Base-by-base conservation (phyloP, 2,329 filamentous ascomycete genomes). In the Knufia petricola region DNA sequence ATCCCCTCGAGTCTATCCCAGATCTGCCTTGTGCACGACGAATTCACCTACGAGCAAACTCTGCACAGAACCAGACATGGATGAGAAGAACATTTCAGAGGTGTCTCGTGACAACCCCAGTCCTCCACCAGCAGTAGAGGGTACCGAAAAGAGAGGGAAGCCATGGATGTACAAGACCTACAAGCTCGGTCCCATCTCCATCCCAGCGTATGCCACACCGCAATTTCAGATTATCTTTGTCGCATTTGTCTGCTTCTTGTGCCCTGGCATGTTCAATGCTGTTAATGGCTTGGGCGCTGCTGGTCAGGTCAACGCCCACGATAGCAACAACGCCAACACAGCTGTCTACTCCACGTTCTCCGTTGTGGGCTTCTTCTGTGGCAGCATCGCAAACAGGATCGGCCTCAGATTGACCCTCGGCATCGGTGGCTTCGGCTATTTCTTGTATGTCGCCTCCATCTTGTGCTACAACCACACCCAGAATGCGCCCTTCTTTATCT, bases 231-330 rank as follows among this genome's bases (percentile, higher is more conserved):
- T 89, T 30, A 59, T 84, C 53, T 76, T 88, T 72, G 82, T 88
- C 48, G 74, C 80, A 19, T 71, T 84, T 52, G 80, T 84, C 43
- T 84, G 81, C 62, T 84, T 85, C 70, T 63, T 85, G 52, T 85
- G 82, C 61, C 82, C 82, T 0, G 82, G 82, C 58, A 84, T 85
- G 79, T 85, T 78, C 70, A 85, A 85, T 60, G 79, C 82, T 17
- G 68, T 85, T 50, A 70, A 69, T 52, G 81, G 82, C 52, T 69
- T 85, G 30, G 82, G 82, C 50, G 82, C 79, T 50, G 81, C 71
- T 62, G 82, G 80, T 41, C 76, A 77, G 58, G 62, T 79, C 53
- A 69, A 80, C 60, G 54, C 67, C 7, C 73, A 69, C 20, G 80
- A 76, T 49, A 73, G 77, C 58, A 82, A 84, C 63, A 76, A 82